Conservation (phyloP, 2,329 filamentous ascomycete species). For the Epicoccum nigrum region DNA sequence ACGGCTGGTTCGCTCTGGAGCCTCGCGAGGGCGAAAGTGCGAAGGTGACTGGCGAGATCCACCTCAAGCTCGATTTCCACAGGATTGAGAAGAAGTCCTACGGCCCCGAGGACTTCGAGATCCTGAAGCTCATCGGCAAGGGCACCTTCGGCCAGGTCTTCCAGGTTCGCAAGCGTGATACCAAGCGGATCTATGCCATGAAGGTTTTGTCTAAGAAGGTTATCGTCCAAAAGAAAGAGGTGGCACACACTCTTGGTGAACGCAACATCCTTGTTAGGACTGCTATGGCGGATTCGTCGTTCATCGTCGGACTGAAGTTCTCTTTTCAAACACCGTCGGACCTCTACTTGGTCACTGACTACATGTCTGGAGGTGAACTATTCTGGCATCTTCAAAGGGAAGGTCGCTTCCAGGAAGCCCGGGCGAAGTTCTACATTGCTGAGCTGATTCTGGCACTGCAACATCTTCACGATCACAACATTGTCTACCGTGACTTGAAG, state of each 20-base stretch:
- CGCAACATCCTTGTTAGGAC: conserved; percentile 96
- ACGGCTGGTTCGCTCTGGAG: conserved; percentile 84
- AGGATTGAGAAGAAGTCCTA: conserved; percentile 84
- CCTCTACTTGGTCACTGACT: conserved; percentile 97
- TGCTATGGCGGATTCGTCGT: conserved; percentile 92
- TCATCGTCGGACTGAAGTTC: conserved; percentile 97
- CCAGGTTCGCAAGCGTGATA: conserved; percentile 97
- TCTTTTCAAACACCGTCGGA: conserved; percentile 98
- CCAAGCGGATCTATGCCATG: conserved; percentile 96
- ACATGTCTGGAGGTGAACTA: conserved; percentile 97
- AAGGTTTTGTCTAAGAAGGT: conserved; percentile 99
- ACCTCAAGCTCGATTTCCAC: conserved; percentile 84
- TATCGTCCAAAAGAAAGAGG: conserved; percentile 99
- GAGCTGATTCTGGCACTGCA: conserved; percentile 95
- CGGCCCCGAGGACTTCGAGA: conserved; percentile 93
- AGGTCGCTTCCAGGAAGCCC: conserved; percentile 89
- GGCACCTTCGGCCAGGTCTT: conserved; percentile 99
- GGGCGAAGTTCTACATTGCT: conserved; percentile 98
- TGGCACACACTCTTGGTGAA: conserved; percentile 95
- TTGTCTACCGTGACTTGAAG: conserved; percentile 96
- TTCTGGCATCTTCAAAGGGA: conserved; percentile 99
- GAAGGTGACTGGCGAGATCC: conserved; percentile 82
- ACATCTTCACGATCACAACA: conserved; percentile 94
- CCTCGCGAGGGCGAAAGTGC: conserved; percentile 81
- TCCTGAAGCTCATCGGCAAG: conserved; percentile 95